phyloP scores from a whole-genome alignment of 441 rosid genomes.

The Pelargonium citronellum region DNA sequence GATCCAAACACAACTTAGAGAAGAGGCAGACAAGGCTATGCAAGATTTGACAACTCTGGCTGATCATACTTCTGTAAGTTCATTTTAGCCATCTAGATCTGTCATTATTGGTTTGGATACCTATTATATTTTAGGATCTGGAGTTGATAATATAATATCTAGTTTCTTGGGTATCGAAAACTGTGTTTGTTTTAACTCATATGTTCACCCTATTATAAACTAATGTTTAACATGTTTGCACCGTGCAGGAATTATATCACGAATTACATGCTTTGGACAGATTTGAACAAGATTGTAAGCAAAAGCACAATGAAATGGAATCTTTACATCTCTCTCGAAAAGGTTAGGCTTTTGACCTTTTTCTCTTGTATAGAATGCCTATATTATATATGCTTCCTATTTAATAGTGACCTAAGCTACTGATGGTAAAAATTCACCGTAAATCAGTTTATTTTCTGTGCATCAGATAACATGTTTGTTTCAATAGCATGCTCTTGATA shows the following conservation, averaged over 20 bases:
- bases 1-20: constrained; percentile 45
- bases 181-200: background rate
- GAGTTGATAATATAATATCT: no score
- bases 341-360: constrained; percentile 36
- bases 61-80: constrained; percentile 85
- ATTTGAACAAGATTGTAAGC: constrained; percentile 93
- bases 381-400: background rate
- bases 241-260: constrained; percentile 76
- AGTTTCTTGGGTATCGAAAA: no score
- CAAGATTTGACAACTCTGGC: constrained; percentile 66
- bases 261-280: constrained; percentile 94
- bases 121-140: no score
- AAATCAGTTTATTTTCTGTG: background rate
- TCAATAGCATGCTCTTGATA: background rate
- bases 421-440: background rate
- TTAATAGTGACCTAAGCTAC: constrained; percentile 64
- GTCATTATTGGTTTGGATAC: background rate
- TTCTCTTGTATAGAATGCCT: constrained; percentile 11
- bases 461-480: background rate
- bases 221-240: background rate
- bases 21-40: constrained; percentile 68
- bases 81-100: background rate
- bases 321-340: constrained; percentile 58
- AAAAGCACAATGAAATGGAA: constrained; percentile 81
- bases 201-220: background rate